Percentiles rank a stretch among this genome's conserved stretches.
Conservation (phyloP, 2,329 filamentous ascomycete genomes). For the Botryosphaeria dothidea region DNA sequence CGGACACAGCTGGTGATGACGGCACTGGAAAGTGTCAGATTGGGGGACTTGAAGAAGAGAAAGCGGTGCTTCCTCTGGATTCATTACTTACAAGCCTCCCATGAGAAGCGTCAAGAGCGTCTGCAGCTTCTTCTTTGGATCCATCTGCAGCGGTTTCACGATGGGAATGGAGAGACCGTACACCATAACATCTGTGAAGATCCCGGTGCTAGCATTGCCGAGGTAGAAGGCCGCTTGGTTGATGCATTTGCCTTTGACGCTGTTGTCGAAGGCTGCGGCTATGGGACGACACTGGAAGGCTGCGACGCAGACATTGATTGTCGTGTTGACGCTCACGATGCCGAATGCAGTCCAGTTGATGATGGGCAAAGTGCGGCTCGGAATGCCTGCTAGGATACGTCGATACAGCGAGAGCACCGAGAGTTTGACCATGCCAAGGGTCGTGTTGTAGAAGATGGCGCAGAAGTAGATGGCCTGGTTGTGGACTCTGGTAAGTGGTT, state of each 20-base stretch:
- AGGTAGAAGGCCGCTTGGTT: conserved; percentile 28
- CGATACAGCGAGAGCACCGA: conserved; percentile 49
- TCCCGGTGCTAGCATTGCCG: conserved; percentile 25
- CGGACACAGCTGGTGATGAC: conserved; percentile 27
- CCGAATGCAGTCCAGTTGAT: conserved; percentile 24
- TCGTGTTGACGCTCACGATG: neutral
- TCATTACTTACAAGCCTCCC: conserved; percentile 25
- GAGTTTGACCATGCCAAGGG: conserved; percentile 50
- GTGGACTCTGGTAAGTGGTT: neutral
- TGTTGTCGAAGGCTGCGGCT: conserved; percentile 25
- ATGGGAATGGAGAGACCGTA: conserved; percentile 27
- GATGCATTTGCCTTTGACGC: conserved; percentile 22
- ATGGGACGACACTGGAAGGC: conserved; percentile 27
- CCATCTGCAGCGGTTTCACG: conserved; percentile 25
- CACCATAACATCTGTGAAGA: conserved; percentile 25
- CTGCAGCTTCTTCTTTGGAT: conserved; percentile 23
- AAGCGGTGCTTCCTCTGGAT: no score
- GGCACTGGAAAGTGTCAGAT: conserved; percentile 18
- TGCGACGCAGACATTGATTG: neutral
- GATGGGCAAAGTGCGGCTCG: conserved; percentile 19
- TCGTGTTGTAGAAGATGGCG: conserved; percentile 50
- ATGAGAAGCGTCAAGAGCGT: conserved; percentile 24
- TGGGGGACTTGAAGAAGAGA: no score
- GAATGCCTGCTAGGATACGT: conserved; percentile 25
- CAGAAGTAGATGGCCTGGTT: conserved; percentile 44